Conservation (phyloP, 345 rosid genomes). For the Erucastrum elatum region DNA sequence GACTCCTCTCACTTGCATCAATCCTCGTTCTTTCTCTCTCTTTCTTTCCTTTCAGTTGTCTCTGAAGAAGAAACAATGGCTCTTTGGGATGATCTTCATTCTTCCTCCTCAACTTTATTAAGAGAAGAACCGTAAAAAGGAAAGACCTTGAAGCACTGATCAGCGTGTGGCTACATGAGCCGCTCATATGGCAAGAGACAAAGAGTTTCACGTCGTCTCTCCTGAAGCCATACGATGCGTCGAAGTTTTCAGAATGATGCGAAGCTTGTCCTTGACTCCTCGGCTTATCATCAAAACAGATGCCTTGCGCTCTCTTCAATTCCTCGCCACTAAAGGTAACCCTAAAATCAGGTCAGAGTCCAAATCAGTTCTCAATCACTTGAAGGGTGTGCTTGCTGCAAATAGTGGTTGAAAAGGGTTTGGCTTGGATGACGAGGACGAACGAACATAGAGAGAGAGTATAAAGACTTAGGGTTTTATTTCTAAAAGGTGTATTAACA, state of each 20-base stretch:
- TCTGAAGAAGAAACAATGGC: slow-evolving; percentile 7
- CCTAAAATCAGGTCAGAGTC: slow-evolving; percentile 34
- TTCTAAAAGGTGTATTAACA: not conserved
- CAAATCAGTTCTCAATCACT: slow-evolving; percentile 10
- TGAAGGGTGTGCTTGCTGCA: not conserved
- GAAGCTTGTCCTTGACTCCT: slow-evolving; percentile 21
- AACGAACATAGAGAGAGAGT: not conserved
- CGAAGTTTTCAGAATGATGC: slow-evolving; percentile 5
- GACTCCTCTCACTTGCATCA: not conserved
- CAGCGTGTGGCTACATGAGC: not conserved
- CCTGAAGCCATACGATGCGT: slow-evolving; percentile 24
- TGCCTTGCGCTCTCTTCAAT: not conserved
- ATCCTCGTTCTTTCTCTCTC: not conserved
- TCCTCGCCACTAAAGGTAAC: slow-evolving; percentile 29
- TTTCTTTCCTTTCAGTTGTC: not conserved
- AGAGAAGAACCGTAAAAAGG: not conserved
- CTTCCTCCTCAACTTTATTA: slow-evolving; percentile 9
- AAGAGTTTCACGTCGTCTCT: slow-evolving; percentile 27
- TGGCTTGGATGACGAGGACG: not conserved
- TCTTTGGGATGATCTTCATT: slow-evolving; percentile 5
- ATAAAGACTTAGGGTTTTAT: not conserved
- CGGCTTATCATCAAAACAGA: not conserved
- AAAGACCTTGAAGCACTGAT: not conserved
- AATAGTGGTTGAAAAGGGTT: not conserved
- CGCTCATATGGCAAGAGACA: slow-evolving; percentile 25